Conservation (phyloP, 257 asterid species). For the Lycium barbarum region DNA sequence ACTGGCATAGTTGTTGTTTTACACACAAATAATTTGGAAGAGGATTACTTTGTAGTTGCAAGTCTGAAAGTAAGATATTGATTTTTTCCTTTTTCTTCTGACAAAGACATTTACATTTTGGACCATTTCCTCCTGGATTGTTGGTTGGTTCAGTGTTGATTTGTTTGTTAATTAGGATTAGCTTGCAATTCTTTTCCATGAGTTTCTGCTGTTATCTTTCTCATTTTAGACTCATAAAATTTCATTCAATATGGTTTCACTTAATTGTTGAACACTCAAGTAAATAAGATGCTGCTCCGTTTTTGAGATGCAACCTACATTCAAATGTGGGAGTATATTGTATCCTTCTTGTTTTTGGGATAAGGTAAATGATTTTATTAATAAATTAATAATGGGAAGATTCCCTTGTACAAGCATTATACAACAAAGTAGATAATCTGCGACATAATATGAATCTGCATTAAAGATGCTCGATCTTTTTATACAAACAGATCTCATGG, state of each 20-base stretch:
- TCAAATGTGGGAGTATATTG: background rate
- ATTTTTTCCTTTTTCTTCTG: background rate
- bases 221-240: background rate
- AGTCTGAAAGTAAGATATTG: background rate
- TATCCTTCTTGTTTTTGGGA: background rate
- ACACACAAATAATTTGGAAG: background rate
- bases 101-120: constrained; percentile 11
- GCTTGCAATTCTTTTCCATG: constrained; percentile 5
- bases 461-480: background rate
- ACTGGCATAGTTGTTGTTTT: background rate
- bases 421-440: background rate
- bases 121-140: constrained; percentile 13
- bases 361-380: background rate
- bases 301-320: background rate
- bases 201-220: constrained; percentile 8
- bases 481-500: background rate
- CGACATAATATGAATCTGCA: background rate
- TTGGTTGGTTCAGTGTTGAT: constrained; percentile 12
- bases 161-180: constrained; percentile 5
- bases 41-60: background rate
- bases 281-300: background rate
- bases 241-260: constrained; percentile 2
- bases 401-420: background rate
- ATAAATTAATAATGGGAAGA: background rate
- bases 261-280: background rate